phyloP scores from a whole-genome alignment of 129 eudicot species.

The Silybum marianum region DNA sequence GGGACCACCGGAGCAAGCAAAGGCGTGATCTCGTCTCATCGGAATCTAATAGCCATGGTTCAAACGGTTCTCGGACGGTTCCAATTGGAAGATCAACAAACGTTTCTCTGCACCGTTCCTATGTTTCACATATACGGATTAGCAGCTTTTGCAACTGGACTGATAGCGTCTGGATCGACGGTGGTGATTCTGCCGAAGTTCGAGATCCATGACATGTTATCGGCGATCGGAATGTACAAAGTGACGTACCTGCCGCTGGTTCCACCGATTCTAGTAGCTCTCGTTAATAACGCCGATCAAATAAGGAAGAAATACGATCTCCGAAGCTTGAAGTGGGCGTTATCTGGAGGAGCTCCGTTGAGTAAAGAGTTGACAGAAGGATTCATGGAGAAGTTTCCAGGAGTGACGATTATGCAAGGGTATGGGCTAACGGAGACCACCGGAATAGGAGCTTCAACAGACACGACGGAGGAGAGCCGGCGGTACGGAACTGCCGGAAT shows the following conservation, averaged over 20 bases:
- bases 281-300: conserved; percentile 64
- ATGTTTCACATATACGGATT: conserved; percentile 97
- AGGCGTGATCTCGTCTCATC: conserved; percentile 91
- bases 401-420: conserved; percentile 76
- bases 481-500: conserved; percentile 91
- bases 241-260: conserved; percentile 76
- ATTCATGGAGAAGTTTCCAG: conserved; percentile 66
- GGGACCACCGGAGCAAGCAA: conserved; percentile 97
- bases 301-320: conserved; percentile 58
- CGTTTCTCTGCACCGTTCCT: conserved; percentile 85
- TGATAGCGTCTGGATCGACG: conserved; percentile 80
- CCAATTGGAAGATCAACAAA: conserved; percentile 34
- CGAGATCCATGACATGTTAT: conserved; percentile 80
- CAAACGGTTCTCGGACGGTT: conserved; percentile 61
- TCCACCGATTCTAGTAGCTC: conserved; percentile 86
- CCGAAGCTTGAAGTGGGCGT: conserved; percentile 43
- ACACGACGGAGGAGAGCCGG: conserved; percentile 86
- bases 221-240: conserved; percentile 54
- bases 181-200: conserved; percentile 75
- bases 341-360: conserved; percentile 94
- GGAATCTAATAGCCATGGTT: conserved; percentile 80
- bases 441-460: conserved; percentile 86
- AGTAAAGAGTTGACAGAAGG: conserved; percentile 90
- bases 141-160: conserved; percentile 81
- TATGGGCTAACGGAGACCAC: conserved; percentile 94